Conservation (phyloP, 2,329 filamentous ascomycete genomes). For the Purpureocillium lavendulum region DNA sequence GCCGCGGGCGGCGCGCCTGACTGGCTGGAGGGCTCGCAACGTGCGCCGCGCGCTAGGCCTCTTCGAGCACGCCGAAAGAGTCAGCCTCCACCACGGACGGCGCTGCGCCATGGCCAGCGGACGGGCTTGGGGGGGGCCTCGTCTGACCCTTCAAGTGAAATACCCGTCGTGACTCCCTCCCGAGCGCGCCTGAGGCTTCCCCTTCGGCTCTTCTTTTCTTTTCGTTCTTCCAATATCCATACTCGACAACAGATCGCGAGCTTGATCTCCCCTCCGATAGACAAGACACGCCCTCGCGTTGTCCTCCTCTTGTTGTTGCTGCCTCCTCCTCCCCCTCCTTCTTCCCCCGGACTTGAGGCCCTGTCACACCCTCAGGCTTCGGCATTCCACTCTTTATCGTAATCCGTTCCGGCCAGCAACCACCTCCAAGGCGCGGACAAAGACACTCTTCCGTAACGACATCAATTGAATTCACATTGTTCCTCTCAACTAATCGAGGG, state of each 20-base stretch:
- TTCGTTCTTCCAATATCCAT: conserved; percentile 7
- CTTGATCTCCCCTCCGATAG: neutral
- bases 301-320: too few species aligned
- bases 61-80: conserved; percentile 36
- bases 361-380: conserved; percentile 2
- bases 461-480: too few species aligned
- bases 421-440: neutral
- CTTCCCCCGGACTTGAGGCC: conserved; percentile 2
- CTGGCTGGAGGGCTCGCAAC: conserved; percentile 16
- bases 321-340: conserved; percentile 1
- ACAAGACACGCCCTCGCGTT: too few species aligned
- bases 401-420: neutral
- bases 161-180: conserved; percentile 24
- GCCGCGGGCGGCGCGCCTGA: conserved; percentile 5
- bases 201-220: conserved; percentile 7
- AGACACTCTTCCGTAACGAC: too few species aligned
- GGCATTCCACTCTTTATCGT: conserved; percentile 1
- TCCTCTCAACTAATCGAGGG: too few species aligned
- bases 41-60: conserved; percentile 21
- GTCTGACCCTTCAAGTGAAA: conserved; percentile 18
- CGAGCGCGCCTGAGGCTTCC: conserved; percentile 22
- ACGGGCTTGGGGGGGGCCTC: neutral
- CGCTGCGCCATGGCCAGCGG: conserved; percentile 19
- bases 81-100: conserved; percentile 20
- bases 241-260: too few species aligned